A percentile compares a stretch with the other conserved stretches of the same genome.
Conservation (phyloP, 768 basidiomycete species). For the Tricholoma hemisulphureum region DNA sequence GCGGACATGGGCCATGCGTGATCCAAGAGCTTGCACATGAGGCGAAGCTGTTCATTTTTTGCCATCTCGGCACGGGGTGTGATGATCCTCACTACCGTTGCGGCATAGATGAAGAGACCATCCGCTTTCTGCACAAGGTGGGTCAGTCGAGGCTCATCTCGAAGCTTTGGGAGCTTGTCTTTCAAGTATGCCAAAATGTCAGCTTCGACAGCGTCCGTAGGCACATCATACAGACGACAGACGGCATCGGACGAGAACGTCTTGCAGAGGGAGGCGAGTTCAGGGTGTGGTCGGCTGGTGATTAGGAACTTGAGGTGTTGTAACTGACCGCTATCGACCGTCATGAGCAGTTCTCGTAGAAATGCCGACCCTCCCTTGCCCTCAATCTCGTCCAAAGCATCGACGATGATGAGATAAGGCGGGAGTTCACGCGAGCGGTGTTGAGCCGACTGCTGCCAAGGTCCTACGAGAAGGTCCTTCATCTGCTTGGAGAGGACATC, state of each 20-base stretch:
- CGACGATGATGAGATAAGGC: slow-evolving; percentile 3
- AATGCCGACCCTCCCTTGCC: not conserved
- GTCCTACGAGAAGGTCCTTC: not conserved
- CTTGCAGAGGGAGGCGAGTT: slow-evolving; percentile 13
- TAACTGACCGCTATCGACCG: not conserved
- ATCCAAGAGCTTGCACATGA: too few species aligned
- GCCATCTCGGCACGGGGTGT: too few species aligned
- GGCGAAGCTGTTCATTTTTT: too few species aligned
- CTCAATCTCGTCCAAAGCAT: slow-evolving; percentile 9
- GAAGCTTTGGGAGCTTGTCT: too few species aligned
- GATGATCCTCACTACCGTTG: too few species aligned
- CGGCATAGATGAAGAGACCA: too few species aligned
- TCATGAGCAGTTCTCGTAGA: not conserved
- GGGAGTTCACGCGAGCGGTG: too few species aligned
- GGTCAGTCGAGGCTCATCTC: too few species aligned
- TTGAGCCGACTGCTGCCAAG: not conserved
- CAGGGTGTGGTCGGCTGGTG: not conserved
- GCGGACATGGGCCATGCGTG: too few species aligned
- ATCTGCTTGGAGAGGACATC: not conserved
- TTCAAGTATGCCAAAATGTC: not conserved
- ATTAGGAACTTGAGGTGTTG: not conserved
- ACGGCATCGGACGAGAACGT: slow-evolving; percentile 13
- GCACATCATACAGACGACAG: not conserved
- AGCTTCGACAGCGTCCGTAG: not conserved
- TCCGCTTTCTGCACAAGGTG: too few species aligned